phyloP scores from a whole-genome alignment of 345 rosid species.

The Camelina hispida region DNA sequence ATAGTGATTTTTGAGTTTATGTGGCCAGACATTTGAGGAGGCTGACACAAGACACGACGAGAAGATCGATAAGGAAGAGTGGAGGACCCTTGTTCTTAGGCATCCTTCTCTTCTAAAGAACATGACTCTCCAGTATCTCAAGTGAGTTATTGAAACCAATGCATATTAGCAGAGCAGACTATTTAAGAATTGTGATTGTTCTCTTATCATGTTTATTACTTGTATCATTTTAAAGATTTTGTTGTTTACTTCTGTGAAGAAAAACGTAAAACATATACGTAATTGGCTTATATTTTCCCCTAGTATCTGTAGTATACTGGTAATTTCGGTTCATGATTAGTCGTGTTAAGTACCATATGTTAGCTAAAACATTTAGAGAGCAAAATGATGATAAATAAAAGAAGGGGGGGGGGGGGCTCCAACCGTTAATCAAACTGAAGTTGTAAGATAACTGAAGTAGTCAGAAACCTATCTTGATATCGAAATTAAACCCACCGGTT shows the following conservation, averaged over 20 bases:
- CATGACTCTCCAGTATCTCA: conserved; percentile 81
- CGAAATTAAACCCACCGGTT: too few relatives aligned
- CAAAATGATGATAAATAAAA: too few relatives aligned
- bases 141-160: conserved; percentile 51
- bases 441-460: too few relatives aligned
- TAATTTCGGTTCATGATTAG: too few relatives aligned
- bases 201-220: conserved; percentile 26
- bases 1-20: conserved; percentile 27
- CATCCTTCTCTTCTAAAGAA: conserved; percentile 82
- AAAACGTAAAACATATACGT: too few relatives aligned
- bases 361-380: too few relatives aligned
- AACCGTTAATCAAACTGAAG: too few relatives aligned
- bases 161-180: conserved; percentile 13
- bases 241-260: neutral
- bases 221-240: conserved; percentile 29
- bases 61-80: conserved; percentile 80
- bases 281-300: too few relatives aligned
- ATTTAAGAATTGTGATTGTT: conserved; percentile 17
- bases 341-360: too few relatives aligned
- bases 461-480: too few relatives aligned
- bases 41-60: conserved; percentile 80
- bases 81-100: conserved; percentile 73
- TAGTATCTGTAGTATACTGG: too few relatives aligned
- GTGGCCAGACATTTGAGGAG: conserved; percentile 71
- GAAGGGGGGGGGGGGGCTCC: too few relatives aligned